phyloP scores from a whole-genome alignment of 495 filamentous ascomycete species.

The Aspergillus leporis region DNA sequence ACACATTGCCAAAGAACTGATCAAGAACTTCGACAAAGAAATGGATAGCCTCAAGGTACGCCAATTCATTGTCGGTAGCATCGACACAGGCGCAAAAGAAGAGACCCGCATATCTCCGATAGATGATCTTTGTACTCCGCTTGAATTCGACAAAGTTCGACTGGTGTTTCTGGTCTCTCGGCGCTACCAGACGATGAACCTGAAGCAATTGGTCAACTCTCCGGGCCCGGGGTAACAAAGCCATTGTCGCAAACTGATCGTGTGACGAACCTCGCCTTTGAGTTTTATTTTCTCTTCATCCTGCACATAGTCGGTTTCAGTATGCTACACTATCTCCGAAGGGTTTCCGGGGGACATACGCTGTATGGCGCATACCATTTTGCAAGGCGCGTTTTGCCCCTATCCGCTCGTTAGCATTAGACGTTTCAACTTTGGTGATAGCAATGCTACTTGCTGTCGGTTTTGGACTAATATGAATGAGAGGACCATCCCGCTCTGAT shows the following conservation, averaged over 20 bases:
- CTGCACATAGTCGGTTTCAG: slow-evolving; percentile 25
- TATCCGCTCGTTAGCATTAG: slow-evolving; percentile 41
- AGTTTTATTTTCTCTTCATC: slow-evolving; percentile 96
- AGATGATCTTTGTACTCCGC: slow-evolving; percentile 84
- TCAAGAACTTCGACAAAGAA: slow-evolving; percentile 99
- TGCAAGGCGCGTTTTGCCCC: slow-evolving; percentile 96
- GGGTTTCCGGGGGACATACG: slow-evolving; percentile 42
- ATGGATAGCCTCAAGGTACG: slow-evolving; percentile 96
- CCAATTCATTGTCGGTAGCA: slow-evolving; percentile 97
- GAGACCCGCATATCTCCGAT: slow-evolving; percentile 92
- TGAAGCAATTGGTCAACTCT: slow-evolving; percentile 27
- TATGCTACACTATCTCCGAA: neutral
- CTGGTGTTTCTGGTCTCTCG: slow-evolving; percentile 98
- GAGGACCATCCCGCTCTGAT: slow-evolving; percentile 63
- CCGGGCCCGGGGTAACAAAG: neutral
- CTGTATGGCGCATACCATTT: slow-evolving; percentile 99
- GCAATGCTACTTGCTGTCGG: slow-evolving; percentile 69
- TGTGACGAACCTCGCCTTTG: slow-evolving; percentile 71
- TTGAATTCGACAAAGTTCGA: slow-evolving; percentile 97
- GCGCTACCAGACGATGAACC: slow-evolving; percentile 96
- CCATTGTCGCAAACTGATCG: slow-evolving; percentile 5
- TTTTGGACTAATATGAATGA: slow-evolving; percentile 98
- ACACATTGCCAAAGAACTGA: slow-evolving; percentile 98
- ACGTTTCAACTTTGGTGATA: neutral
- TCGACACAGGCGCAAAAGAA: slow-evolving; percentile 99